Conservation (phyloP, 345 rosid genomes). For the Brassica carinata region DNA sequence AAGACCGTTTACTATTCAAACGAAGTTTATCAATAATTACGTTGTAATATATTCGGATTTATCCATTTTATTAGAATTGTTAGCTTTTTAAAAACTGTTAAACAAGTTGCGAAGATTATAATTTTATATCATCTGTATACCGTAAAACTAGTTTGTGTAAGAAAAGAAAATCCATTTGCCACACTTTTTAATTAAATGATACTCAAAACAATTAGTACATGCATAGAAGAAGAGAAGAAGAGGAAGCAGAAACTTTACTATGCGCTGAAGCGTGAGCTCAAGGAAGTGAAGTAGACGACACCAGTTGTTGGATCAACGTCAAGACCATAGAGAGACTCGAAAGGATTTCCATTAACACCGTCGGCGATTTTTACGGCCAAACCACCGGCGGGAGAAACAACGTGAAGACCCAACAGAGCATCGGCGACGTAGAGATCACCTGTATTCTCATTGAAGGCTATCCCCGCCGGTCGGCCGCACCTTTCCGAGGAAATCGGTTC, state of each 20-base stretch:
- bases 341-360: slow-evolving; percentile 29
- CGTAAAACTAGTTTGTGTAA: not conserved
- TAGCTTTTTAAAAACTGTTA: not conserved
- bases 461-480: slow-evolving; percentile 49
- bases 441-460: slow-evolving; percentile 33
- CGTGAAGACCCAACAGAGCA: slow-evolving; percentile 48
- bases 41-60: not conserved
- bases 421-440: slow-evolving; percentile 50
- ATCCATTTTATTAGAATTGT: not conserved
- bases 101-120: not conserved
- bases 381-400: slow-evolving; percentile 46
- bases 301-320: slow-evolving; percentile 46
- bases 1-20: not conserved
- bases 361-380: slow-evolving; percentile 41
- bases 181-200: not conserved
- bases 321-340: slow-evolving; percentile 41
- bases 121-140: not conserved
- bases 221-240: not conserved
- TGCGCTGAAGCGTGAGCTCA: slow-evolving; percentile 37
- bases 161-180: not conserved
- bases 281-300: slow-evolving; percentile 47
- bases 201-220: not conserved
- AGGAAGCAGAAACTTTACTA: not conserved
- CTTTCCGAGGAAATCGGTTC: not conserved
- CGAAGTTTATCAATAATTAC: not conserved